phyloP scores from a whole-genome alignment of 2,329 filamentous ascomycete species.

The Thelonectria discophora region DNA sequence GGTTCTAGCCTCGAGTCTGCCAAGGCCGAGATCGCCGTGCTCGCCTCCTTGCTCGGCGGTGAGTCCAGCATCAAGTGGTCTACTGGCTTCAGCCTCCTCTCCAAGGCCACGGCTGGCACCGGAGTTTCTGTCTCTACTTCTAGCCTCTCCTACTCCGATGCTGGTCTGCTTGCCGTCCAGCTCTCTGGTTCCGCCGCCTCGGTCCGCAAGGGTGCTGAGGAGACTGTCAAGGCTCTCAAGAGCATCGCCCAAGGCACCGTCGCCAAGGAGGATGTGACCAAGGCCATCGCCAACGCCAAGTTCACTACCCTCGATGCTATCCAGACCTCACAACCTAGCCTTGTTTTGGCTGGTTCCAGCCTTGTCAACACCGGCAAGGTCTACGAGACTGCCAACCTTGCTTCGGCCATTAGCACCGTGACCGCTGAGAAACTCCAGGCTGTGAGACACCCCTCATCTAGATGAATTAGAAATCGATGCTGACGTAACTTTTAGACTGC shows the following conservation, averaged over 20 bases:
- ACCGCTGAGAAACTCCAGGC: slow-evolving; percentile 85
- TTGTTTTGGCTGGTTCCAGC: slow-evolving; percentile 85
- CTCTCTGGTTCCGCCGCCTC: slow-evolving; percentile 78
- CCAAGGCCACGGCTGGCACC: slow-evolving; percentile 76
- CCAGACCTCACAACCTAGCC: slow-evolving; percentile 78
- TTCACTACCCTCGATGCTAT: slow-evolving; percentile 87
- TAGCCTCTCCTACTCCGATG: slow-evolving; percentile 90
- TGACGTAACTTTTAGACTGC: slow-evolving; percentile 70
- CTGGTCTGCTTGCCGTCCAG: slow-evolving; percentile 86
- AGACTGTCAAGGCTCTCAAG: slow-evolving; percentile 84
- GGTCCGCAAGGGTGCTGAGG: slow-evolving; percentile 77
- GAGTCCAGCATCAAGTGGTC: slow-evolving; percentile 95
- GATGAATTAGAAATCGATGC: slow-evolving; percentile 34
- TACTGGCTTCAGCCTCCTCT: slow-evolving; percentile 87
- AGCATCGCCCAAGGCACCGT: slow-evolving; percentile 78
- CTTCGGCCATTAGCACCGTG: slow-evolving; percentile 81
- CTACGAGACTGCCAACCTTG: slow-evolving; percentile 83
- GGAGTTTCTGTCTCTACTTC: slow-evolving; percentile 76
- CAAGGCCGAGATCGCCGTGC: slow-evolving; percentile 90
- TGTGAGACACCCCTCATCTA: slow-evolving; percentile 62
- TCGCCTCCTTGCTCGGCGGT: slow-evolving; percentile 89
- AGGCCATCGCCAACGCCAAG: slow-evolving; percentile 92
- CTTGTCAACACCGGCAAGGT: slow-evolving; percentile 83
- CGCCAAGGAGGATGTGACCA: slow-evolving; percentile 85
- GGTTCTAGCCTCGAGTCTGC: slow-evolving; percentile 82